Conservation (phyloP, 2,329 filamentous ascomycete genomes). For the Juglanconis sp. region DNA sequence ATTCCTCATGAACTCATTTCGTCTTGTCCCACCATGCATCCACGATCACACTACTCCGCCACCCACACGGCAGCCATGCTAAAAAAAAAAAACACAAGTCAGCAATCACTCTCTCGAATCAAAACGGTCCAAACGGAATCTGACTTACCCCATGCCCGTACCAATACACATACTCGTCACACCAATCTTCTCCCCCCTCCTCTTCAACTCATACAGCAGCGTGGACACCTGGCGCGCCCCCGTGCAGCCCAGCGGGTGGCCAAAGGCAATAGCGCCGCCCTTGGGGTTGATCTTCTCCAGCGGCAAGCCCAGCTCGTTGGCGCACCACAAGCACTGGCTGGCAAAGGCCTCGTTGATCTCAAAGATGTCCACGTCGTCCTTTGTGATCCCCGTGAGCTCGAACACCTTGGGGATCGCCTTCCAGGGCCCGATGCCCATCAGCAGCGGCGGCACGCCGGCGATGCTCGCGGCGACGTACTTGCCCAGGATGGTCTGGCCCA, state of each 20-base stretch:
- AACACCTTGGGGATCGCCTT: constrained; percentile 93
- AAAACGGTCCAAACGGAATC: neutral
- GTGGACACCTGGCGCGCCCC: constrained; percentile 93
- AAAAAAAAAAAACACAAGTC: neutral
- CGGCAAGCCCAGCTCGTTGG: constrained; percentile 80
- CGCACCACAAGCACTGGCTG: constrained; percentile 89
- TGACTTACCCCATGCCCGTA: constrained; percentile 75
- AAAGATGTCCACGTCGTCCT: constrained; percentile 91
- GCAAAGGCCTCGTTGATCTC: constrained; percentile 99
- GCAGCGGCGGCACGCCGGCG: constrained; percentile 84
- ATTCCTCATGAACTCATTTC: neutral
- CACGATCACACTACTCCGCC: constrained; percentile 62
- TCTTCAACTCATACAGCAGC: constrained; percentile 81
- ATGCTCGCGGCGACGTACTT: constrained; percentile 86
- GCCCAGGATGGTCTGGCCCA: constrained; percentile 85
- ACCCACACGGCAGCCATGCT: constrained; percentile 92
- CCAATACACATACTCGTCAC: constrained; percentile 96
- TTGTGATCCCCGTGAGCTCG: constrained; percentile 78
- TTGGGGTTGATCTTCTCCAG: constrained; percentile 92
- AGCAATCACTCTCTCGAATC: neutral
- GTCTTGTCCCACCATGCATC: neutral
- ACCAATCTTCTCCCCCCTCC: constrained; percentile 80
- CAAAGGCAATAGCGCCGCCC: constrained; percentile 93
- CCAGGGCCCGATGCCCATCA: constrained; percentile 96
- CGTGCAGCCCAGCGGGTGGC: constrained; percentile 91